Base-by-base conservation (phyloP, 140 eudicot species). In the Bidens hawaiensis region DNA sequence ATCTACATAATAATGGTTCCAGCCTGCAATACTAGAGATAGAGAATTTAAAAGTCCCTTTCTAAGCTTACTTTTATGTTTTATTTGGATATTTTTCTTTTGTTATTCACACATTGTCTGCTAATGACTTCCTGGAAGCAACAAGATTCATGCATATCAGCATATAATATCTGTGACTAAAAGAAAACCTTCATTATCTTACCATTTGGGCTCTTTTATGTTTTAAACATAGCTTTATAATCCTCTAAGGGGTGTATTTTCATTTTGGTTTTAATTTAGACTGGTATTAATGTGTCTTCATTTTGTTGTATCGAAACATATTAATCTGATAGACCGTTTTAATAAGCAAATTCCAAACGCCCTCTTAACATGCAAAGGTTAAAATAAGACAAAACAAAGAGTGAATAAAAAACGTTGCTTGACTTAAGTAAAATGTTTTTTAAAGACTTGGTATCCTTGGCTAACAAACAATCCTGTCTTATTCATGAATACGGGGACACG, bases 21-120 rank as follows among this genome's bases (percentile, higher is more conserved):
- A 75, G 71, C 67, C 76, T 75, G 75, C 75, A 62, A 53, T 25
- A 24, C 27, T 26, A 14, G 50, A 36, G 69, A 61, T 63, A 60
- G 46, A 55, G 80, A 75, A 75, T 75, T 48, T 68, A 53, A 62
- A 75, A 68, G 76, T 75, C 72, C 3, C 76, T 75, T 62, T 75
- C 76, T 16, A 23, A 51, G 60, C 27, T 61, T 69, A 62, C 38
- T 69, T 62, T 69, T 47, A 46, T 47, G 56, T 38, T 23, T 61
- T 24, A 23, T 62, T 48, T 59, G 24, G 17, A 66, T 66, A 58
- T 17, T 45, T 56, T 54, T 25, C 12, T 21, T 73, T 50, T 45
- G 50, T 71, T 27, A 71, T 40, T 73, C 34, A 26, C 49, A 27
- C 47, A 49, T 51, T 71, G 64, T 71, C 49, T 43, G 67, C 67